Conservation (phyloP, 2,329 filamentous ascomycete species). For the Arachnopeziza araneosa region DNA sequence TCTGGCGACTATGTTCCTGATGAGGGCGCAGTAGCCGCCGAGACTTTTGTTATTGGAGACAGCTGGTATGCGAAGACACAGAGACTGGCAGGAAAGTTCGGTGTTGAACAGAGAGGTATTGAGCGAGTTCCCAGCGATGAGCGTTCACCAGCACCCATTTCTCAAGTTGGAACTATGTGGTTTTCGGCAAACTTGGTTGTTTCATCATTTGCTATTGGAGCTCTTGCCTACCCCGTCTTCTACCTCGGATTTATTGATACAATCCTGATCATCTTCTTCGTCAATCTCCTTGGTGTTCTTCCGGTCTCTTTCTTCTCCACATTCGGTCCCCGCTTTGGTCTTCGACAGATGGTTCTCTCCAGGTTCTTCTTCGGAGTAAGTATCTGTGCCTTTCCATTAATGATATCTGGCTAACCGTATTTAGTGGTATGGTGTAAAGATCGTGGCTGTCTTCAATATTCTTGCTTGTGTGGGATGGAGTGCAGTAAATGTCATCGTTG, state of each 20-base stretch:
- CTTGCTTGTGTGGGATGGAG: conserved; percentile 71
- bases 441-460: conserved; percentile 65
- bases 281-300: conserved; percentile 67
- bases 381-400: conserved; percentile 33
- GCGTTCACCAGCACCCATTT: conserved; percentile 57
- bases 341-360: conserved; percentile 76
- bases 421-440: conserved; percentile 19
- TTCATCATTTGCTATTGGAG: conserved; percentile 69
- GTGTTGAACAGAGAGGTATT: conserved; percentile 70
- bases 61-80: conserved; percentile 53
- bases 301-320: conserved; percentile 74
- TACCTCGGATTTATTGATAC: conserved; percentile 67
- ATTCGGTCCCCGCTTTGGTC: conserved; percentile 67
- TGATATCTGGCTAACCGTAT: conserved; percentile 2
- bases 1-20: conserved; percentile 23
- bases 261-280: conserved; percentile 65
- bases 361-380: conserved; percentile 71
- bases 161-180: conserved; percentile 72
- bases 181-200: conserved; percentile 74
- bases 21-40: conserved; percentile 43
- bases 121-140: conserved; percentile 69
- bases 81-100: conserved; percentile 56
- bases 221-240: conserved; percentile 64
- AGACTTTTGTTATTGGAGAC: conserved; percentile 53
- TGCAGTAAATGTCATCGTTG: conserved; percentile 73